Conservation (phyloP, 371 early-diverging fungal species). For the Mucor racemosus region DNA sequence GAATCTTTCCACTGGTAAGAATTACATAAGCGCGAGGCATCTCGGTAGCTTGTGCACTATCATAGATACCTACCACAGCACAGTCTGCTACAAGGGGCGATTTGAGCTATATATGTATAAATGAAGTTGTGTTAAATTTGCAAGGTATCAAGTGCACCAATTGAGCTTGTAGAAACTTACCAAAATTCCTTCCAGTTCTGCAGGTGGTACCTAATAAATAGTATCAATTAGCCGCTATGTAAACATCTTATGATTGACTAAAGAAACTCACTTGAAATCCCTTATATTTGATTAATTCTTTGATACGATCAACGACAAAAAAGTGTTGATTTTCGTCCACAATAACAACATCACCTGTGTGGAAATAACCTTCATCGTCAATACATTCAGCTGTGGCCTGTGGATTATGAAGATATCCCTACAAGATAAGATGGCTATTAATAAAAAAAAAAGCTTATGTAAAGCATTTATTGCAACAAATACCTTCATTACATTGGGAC, state of each 20-base stretch:
- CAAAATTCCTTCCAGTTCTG: conserved; percentile 22
- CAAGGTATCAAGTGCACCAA: too few species aligned
- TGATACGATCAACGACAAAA: conserved; percentile 72
- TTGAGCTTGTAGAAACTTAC: not conserved
- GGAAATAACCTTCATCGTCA: conserved; percentile 69
- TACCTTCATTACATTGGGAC: conserved; percentile 80
- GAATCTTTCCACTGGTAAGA: conserved; percentile 27
- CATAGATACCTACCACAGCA: conserved; percentile 68
- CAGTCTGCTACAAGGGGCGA: conserved; percentile 71
- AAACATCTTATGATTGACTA: not conserved
- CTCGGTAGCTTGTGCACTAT: conserved; percentile 62
- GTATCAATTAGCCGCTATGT: too few species aligned
- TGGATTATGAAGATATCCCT: conserved; percentile 69
- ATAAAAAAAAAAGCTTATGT: conserved; percentile 9
- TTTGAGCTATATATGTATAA: conserved; percentile 19
- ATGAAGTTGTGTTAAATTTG: not conserved
- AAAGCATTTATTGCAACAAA: not conserved
- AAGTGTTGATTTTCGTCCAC: conserved; percentile 63
- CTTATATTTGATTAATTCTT: conserved; percentile 79
- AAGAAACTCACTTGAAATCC: conserved; percentile 60
- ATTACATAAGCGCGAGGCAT: conserved; percentile 75
- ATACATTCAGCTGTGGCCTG: conserved; percentile 68
- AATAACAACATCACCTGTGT: conserved; percentile 82
- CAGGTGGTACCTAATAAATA: conserved; percentile 17
- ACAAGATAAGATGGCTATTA: conserved; percentile 17